Base-by-base conservation (phyloP, 2,329 filamentous ascomycete genomes). In the Xylaria multiplex region DNA sequence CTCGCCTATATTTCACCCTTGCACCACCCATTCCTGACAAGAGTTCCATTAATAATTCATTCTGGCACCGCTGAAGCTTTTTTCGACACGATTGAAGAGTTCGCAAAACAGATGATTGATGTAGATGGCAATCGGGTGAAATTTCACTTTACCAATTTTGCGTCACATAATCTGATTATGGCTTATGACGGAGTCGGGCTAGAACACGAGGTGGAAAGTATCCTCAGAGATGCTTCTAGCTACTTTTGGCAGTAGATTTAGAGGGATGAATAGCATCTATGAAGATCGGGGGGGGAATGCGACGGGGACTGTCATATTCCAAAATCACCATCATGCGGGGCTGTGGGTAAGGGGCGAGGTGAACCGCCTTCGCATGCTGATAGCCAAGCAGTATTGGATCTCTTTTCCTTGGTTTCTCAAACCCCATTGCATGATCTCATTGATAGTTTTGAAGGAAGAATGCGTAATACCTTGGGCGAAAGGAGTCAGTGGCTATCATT, bases 1-100 rank as follows among this genome's bases (percentile, higher is more conserved):
- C 54, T 63, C 22, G 65, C 58, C 11, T 69, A 69, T 22, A 69
- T 71, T 35, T 69, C 68, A 1, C 68, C 70, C 1, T 13, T 71
- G 9, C 22, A 70, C 24, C 66, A 67, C 37, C 62, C 65, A 1
- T 71, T 68, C 49, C 40, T 16, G 7, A 63, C 53, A 1, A 61
- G 37, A 2, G 62, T 64, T 2, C 68, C 70, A 6, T 27, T 69
- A 4, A 55, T 66, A 14, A 59, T 69, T 2, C 64, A 70, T 2
- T 58, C 37, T 6, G 62, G 66, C 0, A 49, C 35, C 0, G 30
- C n/a, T 0, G 68, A 71, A 48, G 65, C n/a, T 0, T 43, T 68
- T 1, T 60, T 32, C n/a, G 43, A 60, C 2, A 13, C 45, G 1
- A 63, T 70, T 3, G 30, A 37, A 24, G 59, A 59, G 35, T 71